Percentiles rank a stretch among this genome's conserved stretches.
Evolutionary conservation across 805 yeast genomes (phyloP).

Genomic region (Kodamaea fukazawae): DNA sequence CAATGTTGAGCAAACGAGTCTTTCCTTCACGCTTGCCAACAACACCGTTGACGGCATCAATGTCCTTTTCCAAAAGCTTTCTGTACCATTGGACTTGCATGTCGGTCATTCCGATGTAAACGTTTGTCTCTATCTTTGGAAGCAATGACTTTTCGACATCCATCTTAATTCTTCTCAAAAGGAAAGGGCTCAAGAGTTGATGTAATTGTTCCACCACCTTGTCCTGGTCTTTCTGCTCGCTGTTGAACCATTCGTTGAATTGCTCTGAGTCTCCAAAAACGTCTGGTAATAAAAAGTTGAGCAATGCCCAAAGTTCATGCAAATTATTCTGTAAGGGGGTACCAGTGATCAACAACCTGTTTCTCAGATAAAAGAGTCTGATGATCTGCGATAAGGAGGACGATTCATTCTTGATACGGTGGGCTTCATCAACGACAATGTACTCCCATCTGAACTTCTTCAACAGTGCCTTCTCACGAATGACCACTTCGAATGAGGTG

Average conservation of each 20-base stretch:
- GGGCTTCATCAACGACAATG: slow-evolving; percentile 93
- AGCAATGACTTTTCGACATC: slow-evolving; percentile 89
- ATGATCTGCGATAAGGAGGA: slow-evolving; percentile 90
- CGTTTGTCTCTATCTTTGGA: slow-evolving; percentile 86
- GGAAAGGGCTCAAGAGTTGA: slow-evolving; percentile 81
- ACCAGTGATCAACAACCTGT: slow-evolving; percentile 86
- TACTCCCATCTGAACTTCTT: slow-evolving; percentile 91
- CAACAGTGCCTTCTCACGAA: slow-evolving; percentile 78
- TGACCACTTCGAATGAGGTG: slow-evolving; percentile 91
- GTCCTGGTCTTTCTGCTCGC: slow-evolving; percentile 51
- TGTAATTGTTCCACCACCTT: slow-evolving; percentile 84
- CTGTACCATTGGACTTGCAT: slow-evolving; percentile 95
- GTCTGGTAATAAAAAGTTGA: slow-evolving; percentile 89
- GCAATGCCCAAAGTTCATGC: slow-evolving; percentile 94
- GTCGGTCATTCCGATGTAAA: slow-evolving; percentile 91
- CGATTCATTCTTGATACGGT: slow-evolving; percentile 92
- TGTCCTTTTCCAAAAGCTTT: slow-evolving; percentile 83
- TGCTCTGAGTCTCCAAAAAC: slow-evolving; percentile 88
- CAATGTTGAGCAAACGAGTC: slow-evolving; percentile 86
- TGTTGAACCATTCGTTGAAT: slow-evolving; percentile 85
- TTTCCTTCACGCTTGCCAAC: slow-evolving; percentile 93
- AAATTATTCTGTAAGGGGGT: slow-evolving; percentile 93
- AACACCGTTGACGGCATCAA: slow-evolving; percentile 94
- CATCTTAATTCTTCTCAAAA: slow-evolving; percentile 83
- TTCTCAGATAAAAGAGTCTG: slow-evolving; percentile 79